These are phyloP conservation scores for Globisporangium parvum DNA, from an alignment of 352 stramenopile genomes.

Conservation along the genomic window DNA sequence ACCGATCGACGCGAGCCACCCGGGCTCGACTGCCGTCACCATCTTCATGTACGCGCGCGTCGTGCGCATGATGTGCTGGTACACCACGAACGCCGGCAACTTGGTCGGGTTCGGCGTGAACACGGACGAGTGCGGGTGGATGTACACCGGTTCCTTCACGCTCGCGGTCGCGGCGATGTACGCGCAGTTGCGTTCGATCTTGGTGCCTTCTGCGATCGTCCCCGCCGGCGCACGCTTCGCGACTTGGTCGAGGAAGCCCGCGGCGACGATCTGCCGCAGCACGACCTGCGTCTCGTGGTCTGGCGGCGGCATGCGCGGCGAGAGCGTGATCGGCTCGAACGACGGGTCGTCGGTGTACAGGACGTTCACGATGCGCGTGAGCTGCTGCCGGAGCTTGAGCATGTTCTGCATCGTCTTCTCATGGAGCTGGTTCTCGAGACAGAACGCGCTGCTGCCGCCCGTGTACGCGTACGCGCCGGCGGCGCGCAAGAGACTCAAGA, in stretches of 20 bases:
- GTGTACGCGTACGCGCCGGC: constrained; percentile 74
- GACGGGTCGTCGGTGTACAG: constrained; percentile 33
- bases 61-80: constrained; percentile 72
- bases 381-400: constrained; percentile 77
- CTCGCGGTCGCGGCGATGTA: constrained; percentile 54
- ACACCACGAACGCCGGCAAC: constrained; percentile 69
- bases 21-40: constrained; percentile 95
- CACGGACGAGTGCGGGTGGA: constrained; percentile 79
- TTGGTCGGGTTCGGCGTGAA: constrained; percentile 67
- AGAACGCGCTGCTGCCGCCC: constrained; percentile 57
- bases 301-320: constrained; percentile 62
- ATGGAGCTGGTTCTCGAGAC: constrained; percentile 69
- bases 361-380: constrained; percentile 79
- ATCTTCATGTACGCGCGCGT: constrained; percentile 94
- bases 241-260: constrained; percentile 81
- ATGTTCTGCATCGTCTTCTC: constrained; percentile 88
- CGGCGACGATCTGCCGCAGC: constrained; percentile 70
- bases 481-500: constrained; percentile 69
- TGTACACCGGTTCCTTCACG: constrained; percentile 73
- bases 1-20: constrained; percentile 92
- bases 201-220: constrained; percentile 70
- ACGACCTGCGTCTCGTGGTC: constrained; percentile 50
- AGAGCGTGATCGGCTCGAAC: constrained; percentile 37
- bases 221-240: constrained; percentile 60
- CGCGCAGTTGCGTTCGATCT: constrained; percentile 81